These are phyloP conservation scores for Penicillium psychrosexuale DNA, from an alignment of 2,329 filamentous ascomycete genomes.

Conservation along the genomic window DNA sequence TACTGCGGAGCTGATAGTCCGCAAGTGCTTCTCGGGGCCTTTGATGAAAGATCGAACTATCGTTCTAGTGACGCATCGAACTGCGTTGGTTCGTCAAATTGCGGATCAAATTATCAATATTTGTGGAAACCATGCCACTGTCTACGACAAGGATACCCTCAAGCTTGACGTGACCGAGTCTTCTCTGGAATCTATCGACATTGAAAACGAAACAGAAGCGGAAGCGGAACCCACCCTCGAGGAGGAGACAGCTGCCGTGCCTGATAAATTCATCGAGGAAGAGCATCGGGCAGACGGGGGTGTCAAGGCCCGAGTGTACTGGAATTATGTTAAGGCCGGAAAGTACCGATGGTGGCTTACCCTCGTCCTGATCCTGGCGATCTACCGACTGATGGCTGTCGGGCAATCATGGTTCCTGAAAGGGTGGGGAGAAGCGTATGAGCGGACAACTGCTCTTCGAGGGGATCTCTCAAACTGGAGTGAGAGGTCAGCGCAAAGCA, in stretches of 20 bases:
- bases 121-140: conserved; percentile 55
- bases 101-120: conserved; percentile 73
- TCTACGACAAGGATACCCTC: conserved; percentile 51
- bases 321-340: conserved; percentile 80
- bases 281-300: conserved; percentile 71
- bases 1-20: conserved; percentile 60
- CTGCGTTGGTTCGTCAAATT: conserved; percentile 68
- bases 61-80: conserved; percentile 63
- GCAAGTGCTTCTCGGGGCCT: conserved; percentile 55
- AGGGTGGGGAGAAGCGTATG: conserved; percentile 77
- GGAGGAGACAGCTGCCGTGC: conserved; percentile 52
- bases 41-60: conserved; percentile 54
- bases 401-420: conserved; percentile 78
- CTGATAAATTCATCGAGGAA: conserved; percentile 76
- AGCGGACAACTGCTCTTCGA: conserved; percentile 24
- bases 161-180: conserved; percentile 37
- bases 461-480: conserved; percentile 15
- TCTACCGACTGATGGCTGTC: conserved; percentile 64
- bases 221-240: conserved; percentile 37
- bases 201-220: conserved; percentile 20
- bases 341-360: conserved; percentile 69
- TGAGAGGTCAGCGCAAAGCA: conserved; percentile 1
- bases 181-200: conserved; percentile 10
- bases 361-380: conserved; percentile 60
- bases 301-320: conserved; percentile 73